Percentiles rank a stretch among this genome's conserved stretches.
These are phyloP conservation scores for Gamarada debralockiae DNA, from an alignment of 495 filamentous ascomycete genomes.

Conservation along the genomic window DNA sequence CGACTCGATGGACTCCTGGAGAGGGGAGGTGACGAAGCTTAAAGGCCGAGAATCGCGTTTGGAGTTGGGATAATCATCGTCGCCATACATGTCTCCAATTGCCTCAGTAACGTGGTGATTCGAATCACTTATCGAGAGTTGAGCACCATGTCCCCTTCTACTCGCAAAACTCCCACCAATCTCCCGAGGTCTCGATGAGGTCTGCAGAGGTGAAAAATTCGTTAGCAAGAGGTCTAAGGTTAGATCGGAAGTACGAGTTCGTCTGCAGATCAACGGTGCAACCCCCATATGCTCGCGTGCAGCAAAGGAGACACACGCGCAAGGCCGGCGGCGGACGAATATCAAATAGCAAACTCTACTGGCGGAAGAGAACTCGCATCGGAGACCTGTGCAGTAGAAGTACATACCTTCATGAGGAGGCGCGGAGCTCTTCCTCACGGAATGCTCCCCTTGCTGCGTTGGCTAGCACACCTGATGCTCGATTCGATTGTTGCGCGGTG, in stretches of 20 bases:
- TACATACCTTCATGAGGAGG: conserved; percentile 26
- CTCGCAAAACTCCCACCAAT: conserved; percentile 50
- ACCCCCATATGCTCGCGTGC: conserved; percentile 14
- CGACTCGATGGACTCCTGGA: conserved; percentile 22
- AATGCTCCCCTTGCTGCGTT: conserved; percentile 25
- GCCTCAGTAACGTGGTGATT: conserved; percentile 97
- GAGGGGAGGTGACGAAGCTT: conserved; percentile 58
- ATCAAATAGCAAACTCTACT: background rate
- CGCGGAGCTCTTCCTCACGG: conserved; percentile 5
- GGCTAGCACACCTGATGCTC: conserved; percentile 22
- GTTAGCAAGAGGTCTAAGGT: conserved; percentile 9
- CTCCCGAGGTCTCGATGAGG: conserved; percentile 52
- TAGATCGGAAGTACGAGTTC: background rate
- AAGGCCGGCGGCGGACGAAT: background rate
- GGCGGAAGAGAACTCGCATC: background rate
- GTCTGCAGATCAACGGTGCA: conserved; percentile 5
- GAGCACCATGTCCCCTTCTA: conserved; percentile 50
- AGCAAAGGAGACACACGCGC: background rate
- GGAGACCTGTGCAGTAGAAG: conserved; percentile 3
- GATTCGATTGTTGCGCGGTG: conserved; percentile 15
- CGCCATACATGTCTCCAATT: conserved; percentile 93
- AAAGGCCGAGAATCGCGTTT: conserved; percentile 56
- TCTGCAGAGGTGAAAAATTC: conserved; percentile 31
- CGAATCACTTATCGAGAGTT: conserved; percentile 55
- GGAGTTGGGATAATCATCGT: conserved; percentile 58